These are phyloP conservation scores for Gaultheria prostrata DNA, from an alignment of 148 eudicot genomes.

Conservation along the genomic window DNA sequence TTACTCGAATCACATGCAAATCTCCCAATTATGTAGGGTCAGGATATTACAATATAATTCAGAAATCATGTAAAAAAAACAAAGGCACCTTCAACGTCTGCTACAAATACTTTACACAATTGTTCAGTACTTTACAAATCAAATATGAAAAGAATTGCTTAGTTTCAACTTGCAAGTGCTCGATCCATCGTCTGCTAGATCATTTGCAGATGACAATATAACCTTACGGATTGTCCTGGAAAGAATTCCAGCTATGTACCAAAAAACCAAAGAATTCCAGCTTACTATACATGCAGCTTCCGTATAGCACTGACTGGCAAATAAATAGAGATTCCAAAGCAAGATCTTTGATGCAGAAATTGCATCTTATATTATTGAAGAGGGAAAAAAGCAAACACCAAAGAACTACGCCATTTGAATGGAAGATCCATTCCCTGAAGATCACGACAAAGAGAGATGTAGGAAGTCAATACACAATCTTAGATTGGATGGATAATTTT, in stretches of 20 bases:
- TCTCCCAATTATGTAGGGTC: neutral
- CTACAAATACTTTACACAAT: neutral
- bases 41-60: neutral
- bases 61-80: neutral
- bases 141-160: neutral
- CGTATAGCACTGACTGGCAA: neutral
- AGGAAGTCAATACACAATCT: neutral
- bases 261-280: too few species aligned
- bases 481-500: neutral
- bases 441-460: neutral
- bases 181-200: too few species aligned
- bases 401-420: neutral
- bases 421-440: neutral
- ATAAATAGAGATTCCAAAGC: neutral
- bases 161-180: neutral
- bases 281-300: neutral
- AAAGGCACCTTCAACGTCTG: neutral
- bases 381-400: neutral
- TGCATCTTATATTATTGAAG: neutral
- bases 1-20: too few species aligned
- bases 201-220: neutral
- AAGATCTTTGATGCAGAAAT: neutral
- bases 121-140: neutral
- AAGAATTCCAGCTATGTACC: neutral
- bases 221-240: neutral